Evolutionary conservation across 2,329 filamentous ascomycete species (phyloP).

Genomic region (Diplocarpon rosae): DNA sequence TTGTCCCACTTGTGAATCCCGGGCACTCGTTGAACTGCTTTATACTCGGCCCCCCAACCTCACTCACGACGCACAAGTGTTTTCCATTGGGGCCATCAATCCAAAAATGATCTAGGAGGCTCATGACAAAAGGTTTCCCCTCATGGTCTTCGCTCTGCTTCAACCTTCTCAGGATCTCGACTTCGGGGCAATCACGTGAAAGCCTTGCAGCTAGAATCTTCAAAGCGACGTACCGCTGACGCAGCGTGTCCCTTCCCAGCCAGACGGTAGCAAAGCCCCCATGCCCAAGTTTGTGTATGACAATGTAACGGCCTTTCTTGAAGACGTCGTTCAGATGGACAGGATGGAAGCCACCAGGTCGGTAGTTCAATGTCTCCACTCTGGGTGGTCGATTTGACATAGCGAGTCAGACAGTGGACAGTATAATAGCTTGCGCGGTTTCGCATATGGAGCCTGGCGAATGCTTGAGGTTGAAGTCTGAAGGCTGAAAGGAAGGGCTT

Average conservation of each 20-base stretch:
- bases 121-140: constrained; percentile 12
- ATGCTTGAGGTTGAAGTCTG: no score
- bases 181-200: constrained; percentile 10
- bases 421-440: background rate
- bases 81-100: constrained; percentile 33
- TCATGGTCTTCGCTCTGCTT: constrained; percentile 4
- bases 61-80: constrained; percentile 33
- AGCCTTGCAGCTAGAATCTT: constrained; percentile 14
- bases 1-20: constrained; percentile 11
- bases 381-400: background rate
- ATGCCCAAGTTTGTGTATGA: constrained; percentile 36
- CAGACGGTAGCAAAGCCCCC: constrained; percentile 36
- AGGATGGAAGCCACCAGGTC: constrained; percentile 33
- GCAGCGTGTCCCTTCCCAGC: constrained; percentile 29
- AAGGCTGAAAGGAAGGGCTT: no score
- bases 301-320: constrained; percentile 32
- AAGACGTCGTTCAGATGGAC: constrained; percentile 33
- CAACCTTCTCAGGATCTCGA: constrained; percentile 12
- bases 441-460: no score
- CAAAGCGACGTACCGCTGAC: constrained; percentile 13
- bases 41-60: constrained; percentile 16
- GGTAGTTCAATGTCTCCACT: constrained; percentile 13
- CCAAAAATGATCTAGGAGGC: constrained; percentile 18
- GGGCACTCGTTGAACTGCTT: constrained; percentile 17
- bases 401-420: background rate